Conservation (phyloP, 2,329 filamentous ascomycete genomes). For the Lecanicillium sp. region DNA sequence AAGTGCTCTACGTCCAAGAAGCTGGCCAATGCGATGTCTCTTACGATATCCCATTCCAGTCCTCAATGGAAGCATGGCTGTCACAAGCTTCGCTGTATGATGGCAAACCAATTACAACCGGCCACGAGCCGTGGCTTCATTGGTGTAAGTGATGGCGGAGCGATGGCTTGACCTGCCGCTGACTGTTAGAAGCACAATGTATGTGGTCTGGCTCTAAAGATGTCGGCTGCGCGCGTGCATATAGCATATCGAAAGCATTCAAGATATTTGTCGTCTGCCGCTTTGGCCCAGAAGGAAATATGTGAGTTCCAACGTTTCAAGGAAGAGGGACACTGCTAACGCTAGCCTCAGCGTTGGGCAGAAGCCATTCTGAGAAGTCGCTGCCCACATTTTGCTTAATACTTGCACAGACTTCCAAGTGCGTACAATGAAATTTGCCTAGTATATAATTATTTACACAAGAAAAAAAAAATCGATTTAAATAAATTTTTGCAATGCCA, state of each 20-base stretch:
- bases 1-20: constrained; percentile 23
- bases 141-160: constrained; percentile 21
- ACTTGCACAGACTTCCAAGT: no score
- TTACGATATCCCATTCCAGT: constrained; percentile 21
- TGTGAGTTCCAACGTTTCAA: constrained; percentile 17
- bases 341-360: constrained; percentile 18
- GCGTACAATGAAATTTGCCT: no score
- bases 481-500: background rate
- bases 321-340: background rate
- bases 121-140: constrained; percentile 26
- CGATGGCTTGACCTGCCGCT: constrained; percentile 4
- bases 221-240: constrained; percentile 25
- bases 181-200: constrained; percentile 22
- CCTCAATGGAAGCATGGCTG: constrained; percentile 23
- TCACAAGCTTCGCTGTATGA: constrained; percentile 20
- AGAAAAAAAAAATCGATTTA: background rate
- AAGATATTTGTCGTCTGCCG: constrained; percentile 26
- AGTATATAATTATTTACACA: background rate
- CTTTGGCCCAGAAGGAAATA: constrained; percentile 25
- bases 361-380: constrained; percentile 16
- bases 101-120: constrained; percentile 21
- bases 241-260: constrained; percentile 21
- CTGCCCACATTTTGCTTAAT: background rate
- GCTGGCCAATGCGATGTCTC: constrained; percentile 19
- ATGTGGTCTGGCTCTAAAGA: constrained; percentile 25